phyloP scores from a whole-genome alignment of 495 filamentous ascomycete species.

The Podospora conica region DNA sequence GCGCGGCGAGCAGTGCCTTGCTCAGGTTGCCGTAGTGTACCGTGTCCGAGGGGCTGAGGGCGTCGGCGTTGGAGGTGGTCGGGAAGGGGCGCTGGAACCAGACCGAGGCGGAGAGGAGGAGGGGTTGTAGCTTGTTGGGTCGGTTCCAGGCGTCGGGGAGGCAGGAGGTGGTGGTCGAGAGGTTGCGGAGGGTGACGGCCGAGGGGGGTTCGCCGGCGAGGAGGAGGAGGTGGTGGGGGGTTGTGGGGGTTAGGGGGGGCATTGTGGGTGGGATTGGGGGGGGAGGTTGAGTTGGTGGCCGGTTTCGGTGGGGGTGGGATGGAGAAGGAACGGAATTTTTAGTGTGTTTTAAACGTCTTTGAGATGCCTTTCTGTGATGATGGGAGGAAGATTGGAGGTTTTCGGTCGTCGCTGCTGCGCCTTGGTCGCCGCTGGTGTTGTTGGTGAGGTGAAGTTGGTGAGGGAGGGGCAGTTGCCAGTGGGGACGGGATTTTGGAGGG shows the following conservation, averaged over 20 bases:
- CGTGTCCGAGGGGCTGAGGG: slow-evolving; percentile 44
- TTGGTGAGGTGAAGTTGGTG: not conserved
- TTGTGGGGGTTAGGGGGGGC: not conserved
- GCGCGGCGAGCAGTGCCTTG: slow-evolving; percentile 40
- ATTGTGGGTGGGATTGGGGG: not conserved
- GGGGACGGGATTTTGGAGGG: not conserved
- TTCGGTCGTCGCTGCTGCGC: not conserved
- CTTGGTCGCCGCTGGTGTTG: not conserved
- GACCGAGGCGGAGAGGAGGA: slow-evolving; percentile 46
- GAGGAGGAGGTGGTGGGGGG: slow-evolving; percentile 25
- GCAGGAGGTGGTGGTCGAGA: slow-evolving; percentile 36
- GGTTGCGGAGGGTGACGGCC: slow-evolving; percentile 45
- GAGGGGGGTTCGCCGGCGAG: slow-evolving; percentile 35
- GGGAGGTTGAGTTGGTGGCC: not conserved
- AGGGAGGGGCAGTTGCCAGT: not conserved
- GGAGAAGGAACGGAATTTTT: not conserved
- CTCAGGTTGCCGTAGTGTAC: slow-evolving; percentile 56
- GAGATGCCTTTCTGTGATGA: too few relatives aligned
- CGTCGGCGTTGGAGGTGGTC: slow-evolving; percentile 40
- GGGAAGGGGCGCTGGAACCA: slow-evolving; percentile 42
- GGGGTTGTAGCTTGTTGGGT: slow-evolving; percentile 42
- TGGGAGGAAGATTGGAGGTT: not conserved
- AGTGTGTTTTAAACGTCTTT: too few relatives aligned
- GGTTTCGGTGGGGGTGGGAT: not conserved
- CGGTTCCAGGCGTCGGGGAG: slow-evolving; percentile 55